Conservation (phyloP, 495 filamentous ascomycete genomes). For the Lasiosphaeria hispida region DNA sequence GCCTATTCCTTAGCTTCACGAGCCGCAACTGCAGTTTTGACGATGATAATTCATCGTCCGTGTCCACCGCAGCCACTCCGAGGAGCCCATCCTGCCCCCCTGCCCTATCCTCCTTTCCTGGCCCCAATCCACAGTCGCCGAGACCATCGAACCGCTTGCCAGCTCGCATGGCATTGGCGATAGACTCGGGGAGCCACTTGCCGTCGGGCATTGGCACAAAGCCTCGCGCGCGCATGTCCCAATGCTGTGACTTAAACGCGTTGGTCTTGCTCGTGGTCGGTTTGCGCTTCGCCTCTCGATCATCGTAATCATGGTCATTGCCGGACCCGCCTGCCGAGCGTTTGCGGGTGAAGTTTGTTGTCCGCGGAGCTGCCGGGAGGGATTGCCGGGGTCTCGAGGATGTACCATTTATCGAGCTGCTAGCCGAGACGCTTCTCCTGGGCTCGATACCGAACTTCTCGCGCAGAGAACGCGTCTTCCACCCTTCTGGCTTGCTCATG, state of each 20-base stretch:
- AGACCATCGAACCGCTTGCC: slow-evolving; percentile 23
- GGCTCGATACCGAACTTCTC: slow-evolving; percentile 31
- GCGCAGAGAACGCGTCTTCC: slow-evolving; percentile 31
- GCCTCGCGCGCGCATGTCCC: slow-evolving; percentile 40
- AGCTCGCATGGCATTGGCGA: slow-evolving; percentile 33
- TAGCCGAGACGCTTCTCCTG: slow-evolving; percentile 26
- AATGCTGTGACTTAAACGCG: slow-evolving; percentile 33
- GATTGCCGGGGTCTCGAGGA: slow-evolving; percentile 24
- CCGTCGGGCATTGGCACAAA: slow-evolving; percentile 45
- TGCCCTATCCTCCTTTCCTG: background rate
- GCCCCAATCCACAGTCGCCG: slow-evolving; percentile 24
- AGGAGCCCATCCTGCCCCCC: background rate
- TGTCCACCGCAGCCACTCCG: background rate
- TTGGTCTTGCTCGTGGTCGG: background rate
- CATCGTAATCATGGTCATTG: slow-evolving; percentile 7
- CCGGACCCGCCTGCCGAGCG: slow-evolving; percentile 19
- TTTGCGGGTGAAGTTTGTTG: slow-evolving; percentile 29
- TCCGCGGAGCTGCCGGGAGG: slow-evolving; percentile 8
- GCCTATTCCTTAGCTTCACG: slow-evolving; percentile 4
- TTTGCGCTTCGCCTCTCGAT: slow-evolving; percentile 19
- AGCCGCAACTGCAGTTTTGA: slow-evolving; percentile 7
- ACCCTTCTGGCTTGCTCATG: slow-evolving; percentile 21
- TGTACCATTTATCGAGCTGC: slow-evolving; percentile 19
- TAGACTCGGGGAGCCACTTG: slow-evolving; percentile 41
- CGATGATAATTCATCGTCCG: background rate